Conservation (phyloP, 257 asterid genomes). For the Forsythia viridissima region DNA sequence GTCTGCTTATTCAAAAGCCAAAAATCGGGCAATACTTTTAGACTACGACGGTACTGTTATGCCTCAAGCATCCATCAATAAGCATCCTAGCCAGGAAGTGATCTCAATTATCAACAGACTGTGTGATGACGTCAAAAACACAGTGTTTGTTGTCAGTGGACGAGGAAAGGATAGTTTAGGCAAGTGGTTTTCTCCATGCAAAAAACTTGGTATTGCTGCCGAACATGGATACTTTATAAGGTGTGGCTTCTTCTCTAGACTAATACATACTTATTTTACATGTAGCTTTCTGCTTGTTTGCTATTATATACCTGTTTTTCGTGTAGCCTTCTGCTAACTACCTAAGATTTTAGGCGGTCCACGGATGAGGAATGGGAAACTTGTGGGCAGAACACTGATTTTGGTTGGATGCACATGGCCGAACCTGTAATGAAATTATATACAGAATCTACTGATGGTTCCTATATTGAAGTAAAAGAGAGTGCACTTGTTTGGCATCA, state of each 20-base stretch:
- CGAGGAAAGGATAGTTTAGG: conserved; percentile 50
- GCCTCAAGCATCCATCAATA: conserved; percentile 46
- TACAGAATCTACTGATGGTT: conserved; percentile 57
- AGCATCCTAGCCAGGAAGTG: conserved; percentile 37
- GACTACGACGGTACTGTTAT: conserved; percentile 57
- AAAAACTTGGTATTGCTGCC: conserved; percentile 52
- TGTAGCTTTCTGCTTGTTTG: background rate
- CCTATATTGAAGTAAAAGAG: conserved; percentile 46
- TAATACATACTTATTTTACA: background rate
- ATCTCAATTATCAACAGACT: conserved; percentile 37
- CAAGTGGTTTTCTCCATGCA: conserved; percentile 49
- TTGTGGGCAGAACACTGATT: conserved; percentile 42
- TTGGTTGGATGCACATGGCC: conserved; percentile 49
- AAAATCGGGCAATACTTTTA: conserved; percentile 44
- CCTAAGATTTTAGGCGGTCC: conserved; percentile 33
- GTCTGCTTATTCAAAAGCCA: conserved; percentile 45
- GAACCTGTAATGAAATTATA: conserved; percentile 51
- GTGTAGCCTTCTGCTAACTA: background rate
- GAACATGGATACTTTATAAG: conserved; percentile 52
- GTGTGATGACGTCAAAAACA: conserved; percentile 38
- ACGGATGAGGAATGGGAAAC: conserved; percentile 42
- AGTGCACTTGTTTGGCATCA: conserved; percentile 58
- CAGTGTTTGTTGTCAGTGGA: conserved; percentile 51
- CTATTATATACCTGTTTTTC: background rate
- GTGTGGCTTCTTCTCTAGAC: conserved; percentile 16